phyloP scores from a whole-genome alignment of 306 rosid genomes.

The Fagus crenata region DNA sequence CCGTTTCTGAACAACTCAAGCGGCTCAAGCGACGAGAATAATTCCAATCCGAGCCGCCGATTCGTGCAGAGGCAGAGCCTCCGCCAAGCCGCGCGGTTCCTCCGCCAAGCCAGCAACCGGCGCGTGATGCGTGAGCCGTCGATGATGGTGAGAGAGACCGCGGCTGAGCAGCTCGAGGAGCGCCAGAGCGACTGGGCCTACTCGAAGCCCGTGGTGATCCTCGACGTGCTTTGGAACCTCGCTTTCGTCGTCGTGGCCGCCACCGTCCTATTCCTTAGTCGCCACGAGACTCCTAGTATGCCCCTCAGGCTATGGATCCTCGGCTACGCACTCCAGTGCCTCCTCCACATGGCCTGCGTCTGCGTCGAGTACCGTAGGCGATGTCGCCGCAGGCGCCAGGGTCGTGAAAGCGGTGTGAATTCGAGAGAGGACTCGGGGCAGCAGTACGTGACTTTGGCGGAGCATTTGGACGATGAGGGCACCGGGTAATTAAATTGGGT shows the following conservation, averaged over 20 bases:
- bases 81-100: slow-evolving; percentile 84
- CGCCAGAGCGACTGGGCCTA: slow-evolving; percentile 98
- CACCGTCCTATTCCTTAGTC: slow-evolving; percentile 54
- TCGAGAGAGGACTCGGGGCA: slow-evolving; percentile 51
- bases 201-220: slow-evolving; percentile 86
- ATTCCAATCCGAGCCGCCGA: slow-evolving; percentile 52
- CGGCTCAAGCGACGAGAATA: slow-evolving; percentile 55
- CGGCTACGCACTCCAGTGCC: slow-evolving; percentile 79
- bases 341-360: slow-evolving; percentile 77
- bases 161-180: slow-evolving; percentile 96
- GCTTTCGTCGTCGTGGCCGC: slow-evolving; percentile 70
- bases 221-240: slow-evolving; percentile 84
- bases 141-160: slow-evolving; percentile 80
- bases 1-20: slow-evolving; percentile 60
- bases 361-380: slow-evolving; percentile 68
- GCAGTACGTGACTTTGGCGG: slow-evolving; percentile 49
- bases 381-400: slow-evolving; percentile 39
- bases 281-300: slow-evolving; percentile 58
- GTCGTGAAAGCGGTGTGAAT: slow-evolving; percentile 36
- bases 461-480: slow-evolving; percentile 54
- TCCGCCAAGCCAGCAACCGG: slow-evolving; percentile 85
- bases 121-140: slow-evolving; percentile 93
- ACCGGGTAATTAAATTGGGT: slow-evolving; percentile 44
- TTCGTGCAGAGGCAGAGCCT: slow-evolving; percentile 69
- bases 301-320: slow-evolving; percentile 80